A percentile compares a stretch with the other conserved stretches of the same genome.
phyloP scores from a whole-genome alignment of 176 grass and related monocot species.

The Paspalum vaginatum region DNA sequence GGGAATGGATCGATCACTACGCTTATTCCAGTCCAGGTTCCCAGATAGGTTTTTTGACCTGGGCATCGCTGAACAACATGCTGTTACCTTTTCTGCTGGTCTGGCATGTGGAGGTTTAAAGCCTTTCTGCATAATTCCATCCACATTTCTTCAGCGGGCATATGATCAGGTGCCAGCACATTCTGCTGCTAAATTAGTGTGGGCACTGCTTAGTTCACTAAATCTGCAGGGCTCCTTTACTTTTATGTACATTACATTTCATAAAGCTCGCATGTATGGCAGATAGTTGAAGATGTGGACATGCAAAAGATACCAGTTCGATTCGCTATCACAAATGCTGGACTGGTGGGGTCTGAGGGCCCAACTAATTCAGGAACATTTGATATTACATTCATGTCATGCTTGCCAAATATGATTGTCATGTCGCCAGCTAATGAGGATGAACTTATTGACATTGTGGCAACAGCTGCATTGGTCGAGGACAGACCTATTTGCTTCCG shows the following conservation, averaged over 20 bases:
- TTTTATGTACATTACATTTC: constrained; percentile 32
- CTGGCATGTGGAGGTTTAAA: constrained; percentile 76
- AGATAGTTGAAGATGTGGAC: constrained; percentile 78
- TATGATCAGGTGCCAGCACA: constrained; percentile 67
- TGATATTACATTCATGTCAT: constrained; percentile 81
- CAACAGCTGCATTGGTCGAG: constrained; percentile 57
- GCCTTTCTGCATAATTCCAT: constrained; percentile 77
- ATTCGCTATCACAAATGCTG: constrained; percentile 72
- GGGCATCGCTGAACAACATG: constrained; percentile 79
- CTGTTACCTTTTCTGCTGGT: constrained; percentile 77
- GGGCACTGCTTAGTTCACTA: neutral
- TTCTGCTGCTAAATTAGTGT: constrained; percentile 1
- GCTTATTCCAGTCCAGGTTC: constrained; percentile 67
- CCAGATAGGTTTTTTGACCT: constrained; percentile 81
- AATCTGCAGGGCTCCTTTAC: constrained; percentile 30
- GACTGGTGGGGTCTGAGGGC: constrained; percentile 64
- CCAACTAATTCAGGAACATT: constrained; percentile 65
- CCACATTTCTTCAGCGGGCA: constrained; percentile 76
- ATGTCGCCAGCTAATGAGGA: constrained; percentile 78
- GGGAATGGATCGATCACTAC: constrained; percentile 66
- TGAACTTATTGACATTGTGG: constrained; percentile 77
- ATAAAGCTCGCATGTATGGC: constrained; percentile 43
- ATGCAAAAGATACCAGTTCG: constrained; percentile 72
- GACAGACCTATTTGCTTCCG: constrained; percentile 72
- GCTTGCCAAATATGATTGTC: constrained; percentile 82